Percentiles rank a stretch among this genome's conserved stretches.
Evolutionary conservation across 2,329 filamentous ascomycete genomes (phyloP).

Genomic region (Mycosphaerella sp.): DNA sequence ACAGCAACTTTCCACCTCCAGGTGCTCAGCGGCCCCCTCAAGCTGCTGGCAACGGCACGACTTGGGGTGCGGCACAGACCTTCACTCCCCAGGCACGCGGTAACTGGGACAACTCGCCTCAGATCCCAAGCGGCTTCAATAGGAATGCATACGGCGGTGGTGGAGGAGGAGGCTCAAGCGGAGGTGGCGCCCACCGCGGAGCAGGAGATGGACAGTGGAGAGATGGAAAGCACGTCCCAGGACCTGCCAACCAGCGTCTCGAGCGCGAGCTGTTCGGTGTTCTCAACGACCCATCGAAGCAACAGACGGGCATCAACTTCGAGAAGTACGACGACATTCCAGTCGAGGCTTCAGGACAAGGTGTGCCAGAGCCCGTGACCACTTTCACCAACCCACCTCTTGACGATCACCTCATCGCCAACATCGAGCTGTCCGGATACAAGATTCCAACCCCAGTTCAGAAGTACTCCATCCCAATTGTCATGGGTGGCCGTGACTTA

Average conservation of each 20-base stretch:
- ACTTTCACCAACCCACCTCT: constrained; percentile 91
- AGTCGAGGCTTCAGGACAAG: constrained; percentile 88
- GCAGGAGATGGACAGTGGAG: constrained; percentile 95
- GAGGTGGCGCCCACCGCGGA: constrained; percentile 59
- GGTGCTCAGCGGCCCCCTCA: constrained; percentile 1
- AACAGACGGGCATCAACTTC: constrained; percentile 99
- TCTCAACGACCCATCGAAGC: constrained; percentile 85
- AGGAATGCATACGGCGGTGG: constrained; percentile 56
- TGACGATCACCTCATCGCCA: constrained; percentile 84
- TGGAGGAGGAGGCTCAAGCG: constrained; percentile 45
- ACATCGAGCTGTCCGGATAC: constrained; percentile 93
- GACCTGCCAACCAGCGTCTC: constrained; percentile 76
- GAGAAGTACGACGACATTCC: constrained; percentile 99
- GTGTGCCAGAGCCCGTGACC: constrained; percentile 86
- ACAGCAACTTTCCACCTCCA: constrained; percentile 41
- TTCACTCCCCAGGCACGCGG: constrained; percentile 46
- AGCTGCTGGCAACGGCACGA: constrained; percentile 31
- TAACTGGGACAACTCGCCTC: constrained; percentile 37
- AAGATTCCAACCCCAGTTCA: constrained; percentile 94
- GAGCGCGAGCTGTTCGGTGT: constrained; percentile 95
- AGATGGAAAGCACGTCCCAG: constrained; percentile 92
- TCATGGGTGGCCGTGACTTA: constrained; percentile 94
- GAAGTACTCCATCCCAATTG: constrained; percentile 99
- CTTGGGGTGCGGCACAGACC: constrained; percentile 51
- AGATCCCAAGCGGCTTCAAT: constrained; percentile 48